Evolutionary conservation across 2,329 filamentous ascomycete genomes (phyloP), one percentile per base, ranked within the genome.

Genomic region (Apiospora phragmitis): DNA sequence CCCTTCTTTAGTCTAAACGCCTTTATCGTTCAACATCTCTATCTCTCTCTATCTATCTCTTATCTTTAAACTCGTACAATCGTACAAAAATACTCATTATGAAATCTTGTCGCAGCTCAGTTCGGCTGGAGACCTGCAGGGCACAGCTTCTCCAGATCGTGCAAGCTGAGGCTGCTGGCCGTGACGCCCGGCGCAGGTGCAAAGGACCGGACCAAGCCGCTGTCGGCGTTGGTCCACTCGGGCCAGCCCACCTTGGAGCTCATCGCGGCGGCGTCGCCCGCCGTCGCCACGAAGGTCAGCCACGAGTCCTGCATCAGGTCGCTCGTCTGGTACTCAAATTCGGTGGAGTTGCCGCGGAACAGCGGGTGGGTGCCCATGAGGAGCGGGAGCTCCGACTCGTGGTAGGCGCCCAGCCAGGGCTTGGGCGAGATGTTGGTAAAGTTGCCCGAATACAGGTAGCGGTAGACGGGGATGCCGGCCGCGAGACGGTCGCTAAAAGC

Each of bases 391-490:
- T 72, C 71, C n/a, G 71, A 67, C 55, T 45, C 45, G 43, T 72
- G 71, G 67, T 68, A 72, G 12, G 71, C 67, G 42, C 71, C 71
- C 47, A 72, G 47, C 29, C 38, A 72, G 9, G 45, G 43, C 32
- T 29, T 62, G 24, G 71, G 71, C 26, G 69, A 69, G n/a, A 72
- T 55, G 47, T 72, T 71, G 49, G 49, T 72, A 24, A 72, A 72
- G 62, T 70, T 81, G 65, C 82, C 83, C 2, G 78, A 77, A 72
- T 82, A 84, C 59, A 79, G 74, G 72, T 83, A 84, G 24, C 82
- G 81, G 73, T 80, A 84, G 1, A 82, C 82, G 2, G 77, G 75
- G 0, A 77, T 71, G 21, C 70, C 71, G 2, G 38, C 43, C 8
- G 76, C 76, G 26, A 74, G 71, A 18, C 69, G 73, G 73, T 75